Evolutionary conservation across 2,329 filamentous ascomycete species (phyloP).

Genomic region (Diaporthe nobilis): DNA sequence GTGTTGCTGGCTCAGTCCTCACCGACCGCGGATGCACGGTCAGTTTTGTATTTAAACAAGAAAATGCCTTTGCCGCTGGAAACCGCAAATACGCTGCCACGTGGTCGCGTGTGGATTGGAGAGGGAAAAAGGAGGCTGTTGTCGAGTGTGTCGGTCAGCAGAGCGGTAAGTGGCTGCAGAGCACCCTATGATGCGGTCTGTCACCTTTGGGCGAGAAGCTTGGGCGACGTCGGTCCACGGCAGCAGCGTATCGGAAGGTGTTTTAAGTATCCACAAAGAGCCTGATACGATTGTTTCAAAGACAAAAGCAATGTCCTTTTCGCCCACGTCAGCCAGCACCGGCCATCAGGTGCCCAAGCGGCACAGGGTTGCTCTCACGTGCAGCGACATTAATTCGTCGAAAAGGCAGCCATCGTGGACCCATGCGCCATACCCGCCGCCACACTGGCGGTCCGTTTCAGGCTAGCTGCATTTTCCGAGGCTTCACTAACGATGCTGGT

Average conservation of each 20-base stretch:
- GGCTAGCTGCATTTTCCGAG: slow-evolving; percentile 18
- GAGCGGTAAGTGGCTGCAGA: slow-evolving; percentile 26
- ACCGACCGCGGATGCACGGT: slow-evolving; percentile 1
- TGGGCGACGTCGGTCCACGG: not conserved
- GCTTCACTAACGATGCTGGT: slow-evolving; percentile 12
- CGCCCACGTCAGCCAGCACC: slow-evolving; percentile 20
- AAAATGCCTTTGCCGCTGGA: not conserved
- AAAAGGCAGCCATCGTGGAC: slow-evolving; percentile 6
- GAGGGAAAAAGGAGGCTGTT: not conserved
- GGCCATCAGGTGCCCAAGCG: not conserved
- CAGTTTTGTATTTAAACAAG: not conserved
- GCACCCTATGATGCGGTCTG: slow-evolving; percentile 18
- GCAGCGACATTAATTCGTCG: not conserved
- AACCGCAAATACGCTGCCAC: slow-evolving; percentile 12
- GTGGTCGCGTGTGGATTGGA: slow-evolving; percentile 25
- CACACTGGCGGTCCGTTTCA: slow-evolving; percentile 15
- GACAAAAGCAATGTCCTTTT: slow-evolving; percentile 13
- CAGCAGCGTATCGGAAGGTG: slow-evolving; percentile 28
- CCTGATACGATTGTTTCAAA: slow-evolving; percentile 26
- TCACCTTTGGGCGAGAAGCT: not conserved
- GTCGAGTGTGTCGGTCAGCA: slow-evolving; percentile 8
- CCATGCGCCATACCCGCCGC: slow-evolving; percentile 27
- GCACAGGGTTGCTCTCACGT: slow-evolving; percentile 5
- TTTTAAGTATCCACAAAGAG: slow-evolving; percentile 25
- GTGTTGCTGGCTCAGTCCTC: not conserved